phyloP scores from a whole-genome alignment of 345 rosid species.

The Hevea brasiliensis region DNA sequence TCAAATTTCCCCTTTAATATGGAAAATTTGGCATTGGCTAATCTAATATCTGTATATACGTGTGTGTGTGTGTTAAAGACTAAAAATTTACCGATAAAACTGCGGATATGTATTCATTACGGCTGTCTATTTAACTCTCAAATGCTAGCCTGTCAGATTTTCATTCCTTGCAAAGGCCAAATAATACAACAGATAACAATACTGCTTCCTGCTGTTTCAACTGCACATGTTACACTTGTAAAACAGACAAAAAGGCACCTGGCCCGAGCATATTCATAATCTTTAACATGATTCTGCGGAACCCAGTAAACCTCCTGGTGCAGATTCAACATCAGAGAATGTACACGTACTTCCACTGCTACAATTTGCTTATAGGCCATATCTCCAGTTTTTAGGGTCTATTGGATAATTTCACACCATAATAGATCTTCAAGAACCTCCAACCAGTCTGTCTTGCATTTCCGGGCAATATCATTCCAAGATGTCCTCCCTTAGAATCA shows the following conservation, averaged over 20 bases:
- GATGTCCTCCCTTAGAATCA: conserved; percentile 12
- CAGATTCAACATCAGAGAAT: neutral
- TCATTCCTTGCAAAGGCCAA: neutral
- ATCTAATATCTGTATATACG: too few species aligned
- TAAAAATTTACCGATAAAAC: too few species aligned
- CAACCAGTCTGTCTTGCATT: neutral
- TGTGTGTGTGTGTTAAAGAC: too few species aligned
- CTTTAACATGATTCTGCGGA: neutral
- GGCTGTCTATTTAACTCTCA: neutral
- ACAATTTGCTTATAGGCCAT: neutral
- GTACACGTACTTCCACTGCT: neutral
- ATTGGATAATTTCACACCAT: neutral
- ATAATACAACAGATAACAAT: neutral
- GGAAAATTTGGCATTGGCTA: too few species aligned
- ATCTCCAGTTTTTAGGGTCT: neutral
- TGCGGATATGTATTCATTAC: neutral
- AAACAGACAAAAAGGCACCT: neutral
- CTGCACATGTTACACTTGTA: neutral
- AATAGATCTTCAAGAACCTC: conserved; percentile 9
- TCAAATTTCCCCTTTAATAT: too few species aligned
- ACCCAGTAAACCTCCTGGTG: neutral
- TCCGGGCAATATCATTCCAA: neutral
- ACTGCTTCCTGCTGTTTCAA: conserved; percentile 6
- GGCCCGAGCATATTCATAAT: neutral
- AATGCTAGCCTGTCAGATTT: neutral